A percentile compares a stretch with the other conserved stretches of the same genome.
phyloP scores from a whole-genome alignment of 2,329 filamentous ascomycete genomes.

The Phialophora chinensis region DNA sequence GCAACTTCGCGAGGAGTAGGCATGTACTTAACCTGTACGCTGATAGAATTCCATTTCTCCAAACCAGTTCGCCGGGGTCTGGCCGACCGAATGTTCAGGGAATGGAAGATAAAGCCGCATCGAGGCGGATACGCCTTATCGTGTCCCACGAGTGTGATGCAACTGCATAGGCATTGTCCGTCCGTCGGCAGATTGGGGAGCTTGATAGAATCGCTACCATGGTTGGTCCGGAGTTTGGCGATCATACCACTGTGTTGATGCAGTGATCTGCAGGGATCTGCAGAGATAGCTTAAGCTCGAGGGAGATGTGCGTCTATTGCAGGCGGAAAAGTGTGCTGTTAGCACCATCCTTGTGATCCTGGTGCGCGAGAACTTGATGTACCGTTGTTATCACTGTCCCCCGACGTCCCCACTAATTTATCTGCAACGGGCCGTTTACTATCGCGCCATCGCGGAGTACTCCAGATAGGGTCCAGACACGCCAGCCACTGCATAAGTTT shows the following conservation, averaged over 20 bases:
- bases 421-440: background rate
- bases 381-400: constrained; percentile 3
- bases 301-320: constrained; percentile 8
- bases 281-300: background rate
- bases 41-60: background rate
- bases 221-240: constrained; percentile 11
- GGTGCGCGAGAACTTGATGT: background rate
- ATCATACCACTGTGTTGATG: background rate
- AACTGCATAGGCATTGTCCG: background rate
- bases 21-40: constrained; percentile 9
- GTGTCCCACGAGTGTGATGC: constrained; percentile 4
- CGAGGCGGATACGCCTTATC: constrained; percentile 11
- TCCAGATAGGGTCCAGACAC: background rate
- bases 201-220: background rate
- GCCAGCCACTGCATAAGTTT: background rate
- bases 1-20: background rate
- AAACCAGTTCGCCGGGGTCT: background rate
- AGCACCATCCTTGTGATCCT: background rate
- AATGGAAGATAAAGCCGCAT: constrained; percentile 13
- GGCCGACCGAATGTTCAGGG: constrained; percentile 1
- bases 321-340: background rate
- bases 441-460: background rate
- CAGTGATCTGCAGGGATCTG: background rate
- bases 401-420: background rate
- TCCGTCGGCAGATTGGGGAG: background rate